Conservation (phyloP, 2,329 filamentous ascomycete genomes). For the Aphanoascus verrucosus region DNA sequence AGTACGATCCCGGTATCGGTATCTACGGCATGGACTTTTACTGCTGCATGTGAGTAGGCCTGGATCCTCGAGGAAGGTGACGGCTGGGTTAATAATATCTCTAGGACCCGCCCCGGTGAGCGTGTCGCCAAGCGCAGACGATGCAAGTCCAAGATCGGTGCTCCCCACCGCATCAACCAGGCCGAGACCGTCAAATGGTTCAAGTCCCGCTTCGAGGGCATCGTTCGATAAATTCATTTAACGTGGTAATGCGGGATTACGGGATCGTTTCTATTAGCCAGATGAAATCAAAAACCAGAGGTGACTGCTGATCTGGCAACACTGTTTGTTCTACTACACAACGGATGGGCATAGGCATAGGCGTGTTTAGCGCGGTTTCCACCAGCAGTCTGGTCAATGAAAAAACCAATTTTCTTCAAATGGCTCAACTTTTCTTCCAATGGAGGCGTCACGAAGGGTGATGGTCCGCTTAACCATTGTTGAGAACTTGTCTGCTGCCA, state of each 20-base stretch:
- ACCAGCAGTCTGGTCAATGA: slow-evolving; percentile 10
- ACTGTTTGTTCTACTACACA: slow-evolving; percentile 4
- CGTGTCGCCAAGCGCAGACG: slow-evolving; percentile 92
- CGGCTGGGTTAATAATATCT: slow-evolving; percentile 22
- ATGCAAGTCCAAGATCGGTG: slow-evolving; percentile 73
- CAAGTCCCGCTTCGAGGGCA: slow-evolving; percentile 92
- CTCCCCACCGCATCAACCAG: slow-evolving; percentile 86
- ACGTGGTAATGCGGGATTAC: slow-evolving; percentile 7
- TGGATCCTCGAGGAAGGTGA: neutral
- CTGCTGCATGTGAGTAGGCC: slow-evolving; percentile 76
- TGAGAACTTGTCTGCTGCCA: slow-evolving; percentile 25
- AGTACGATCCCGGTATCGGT: slow-evolving; percentile 97
- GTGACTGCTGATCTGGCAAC: slow-evolving; percentile 10
- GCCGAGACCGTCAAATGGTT: slow-evolving; percentile 97
- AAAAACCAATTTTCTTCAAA: slow-evolving; percentile 11
- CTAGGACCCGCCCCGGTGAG: slow-evolving; percentile 87
- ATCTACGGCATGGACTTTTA: slow-evolving; percentile 99
- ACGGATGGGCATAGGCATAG: slow-evolving; percentile 11
- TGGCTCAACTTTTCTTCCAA: slow-evolving; percentile 34
- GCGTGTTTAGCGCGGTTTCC: slow-evolving; percentile 8
- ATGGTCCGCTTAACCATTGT: slow-evolving; percentile 49
- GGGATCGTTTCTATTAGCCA: slow-evolving; percentile 1
- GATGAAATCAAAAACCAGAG: slow-evolving; percentile 5
- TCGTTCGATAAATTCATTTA: slow-evolving; percentile 69
- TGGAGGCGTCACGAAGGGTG: slow-evolving; percentile 50